These are phyloP conservation scores for Coniochaeta prunicola DNA, from an alignment of 2,329 filamentous ascomycete species.

Conservation along the genomic window DNA sequence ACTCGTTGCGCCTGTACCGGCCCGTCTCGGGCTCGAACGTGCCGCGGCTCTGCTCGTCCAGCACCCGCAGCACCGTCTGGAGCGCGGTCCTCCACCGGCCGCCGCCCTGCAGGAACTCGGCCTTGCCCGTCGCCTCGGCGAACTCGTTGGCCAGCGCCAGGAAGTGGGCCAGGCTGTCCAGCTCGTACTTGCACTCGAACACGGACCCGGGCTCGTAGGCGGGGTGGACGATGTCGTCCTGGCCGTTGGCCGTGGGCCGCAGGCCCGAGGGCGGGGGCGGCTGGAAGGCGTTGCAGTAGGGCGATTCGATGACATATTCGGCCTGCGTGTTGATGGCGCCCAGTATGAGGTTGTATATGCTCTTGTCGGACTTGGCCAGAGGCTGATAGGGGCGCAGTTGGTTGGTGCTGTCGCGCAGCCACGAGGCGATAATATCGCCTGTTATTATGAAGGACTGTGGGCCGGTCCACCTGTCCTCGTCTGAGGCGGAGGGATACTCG, in stretches of 20 bases:
- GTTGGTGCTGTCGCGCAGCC: constrained; percentile 86
- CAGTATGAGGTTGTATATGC: constrained; percentile 71
- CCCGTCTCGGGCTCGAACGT: constrained; percentile 70
- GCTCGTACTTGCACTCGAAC: constrained; percentile 98
- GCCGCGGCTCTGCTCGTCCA: constrained; percentile 70
- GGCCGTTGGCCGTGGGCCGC: constrained; percentile 64
- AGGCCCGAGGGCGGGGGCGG: constrained; percentile 80
- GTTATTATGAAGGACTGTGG: constrained; percentile 89
- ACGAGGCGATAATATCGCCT: constrained; percentile 87
- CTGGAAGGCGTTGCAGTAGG: constrained; percentile 98
- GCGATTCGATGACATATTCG: constrained; percentile 88
- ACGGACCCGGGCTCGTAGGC: constrained; percentile 76
- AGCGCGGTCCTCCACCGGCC: constrained; percentile 76
- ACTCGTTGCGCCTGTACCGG: constrained; percentile 62
- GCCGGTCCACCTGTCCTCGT: constrained; percentile 67
- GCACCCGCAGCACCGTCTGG: constrained; percentile 62
- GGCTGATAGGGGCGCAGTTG: constrained; percentile 86
- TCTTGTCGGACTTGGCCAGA: constrained; percentile 72
- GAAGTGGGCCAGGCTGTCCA: constrained; percentile 92
- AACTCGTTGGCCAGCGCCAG: constrained; percentile 82
- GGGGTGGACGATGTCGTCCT: constrained; percentile 80
- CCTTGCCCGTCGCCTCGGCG: constrained; percentile 69
- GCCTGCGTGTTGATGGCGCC: constrained; percentile 95
- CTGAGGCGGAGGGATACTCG: constrained; percentile 12
- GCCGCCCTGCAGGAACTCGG: constrained; percentile 53